Conservation (phyloP, 352 stramenopile genomes). For the Phytophthora nicotianae region DNA sequence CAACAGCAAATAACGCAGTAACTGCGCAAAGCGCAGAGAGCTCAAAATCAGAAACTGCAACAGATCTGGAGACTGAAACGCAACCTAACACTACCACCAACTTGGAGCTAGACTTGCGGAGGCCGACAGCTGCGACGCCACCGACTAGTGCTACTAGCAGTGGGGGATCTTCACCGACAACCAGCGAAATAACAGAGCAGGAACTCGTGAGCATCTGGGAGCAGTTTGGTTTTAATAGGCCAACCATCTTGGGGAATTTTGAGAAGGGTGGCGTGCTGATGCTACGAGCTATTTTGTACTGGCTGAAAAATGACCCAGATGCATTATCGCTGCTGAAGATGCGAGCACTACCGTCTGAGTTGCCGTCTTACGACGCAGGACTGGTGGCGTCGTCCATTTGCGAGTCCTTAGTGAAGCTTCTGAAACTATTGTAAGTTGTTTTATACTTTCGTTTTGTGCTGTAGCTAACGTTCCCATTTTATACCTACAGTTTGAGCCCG, state of each 20-base stretch:
- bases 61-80: slow-evolving; percentile 11
- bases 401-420: slow-evolving; percentile 68
- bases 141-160: slow-evolving; percentile 23
- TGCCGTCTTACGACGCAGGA: slow-evolving; percentile 70
- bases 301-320: slow-evolving; percentile 60
- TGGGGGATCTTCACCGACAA: slow-evolving; percentile 15
- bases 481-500: slow-evolving; percentile 45
- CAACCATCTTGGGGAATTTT: slow-evolving; percentile 76
- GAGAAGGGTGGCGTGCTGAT: slow-evolving; percentile 77
- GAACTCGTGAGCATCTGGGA: slow-evolving; percentile 71
- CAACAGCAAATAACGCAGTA: slow-evolving; percentile 6
- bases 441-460: slow-evolving; percentile 9
- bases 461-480: slow-evolving; percentile 15
- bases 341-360: slow-evolving; percentile 58
- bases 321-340: slow-evolving; percentile 55
- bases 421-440: slow-evolving; percentile 72
- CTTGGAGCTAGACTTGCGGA: slow-evolving; percentile 23
- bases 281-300: slow-evolving; percentile 63
- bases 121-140: slow-evolving; percentile 15
- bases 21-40: slow-evolving; percentile 4
- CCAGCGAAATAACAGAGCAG: slow-evolving; percentile 24
- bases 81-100: slow-evolving; percentile 2
- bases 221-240: slow-evolving; percentile 74
- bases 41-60: slow-evolving; percentile 15
- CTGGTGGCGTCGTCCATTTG: slow-evolving; percentile 74